phyloP scores from a whole-genome alignment of 306 rosid genomes.

The Castanopsis chinensis region DNA sequence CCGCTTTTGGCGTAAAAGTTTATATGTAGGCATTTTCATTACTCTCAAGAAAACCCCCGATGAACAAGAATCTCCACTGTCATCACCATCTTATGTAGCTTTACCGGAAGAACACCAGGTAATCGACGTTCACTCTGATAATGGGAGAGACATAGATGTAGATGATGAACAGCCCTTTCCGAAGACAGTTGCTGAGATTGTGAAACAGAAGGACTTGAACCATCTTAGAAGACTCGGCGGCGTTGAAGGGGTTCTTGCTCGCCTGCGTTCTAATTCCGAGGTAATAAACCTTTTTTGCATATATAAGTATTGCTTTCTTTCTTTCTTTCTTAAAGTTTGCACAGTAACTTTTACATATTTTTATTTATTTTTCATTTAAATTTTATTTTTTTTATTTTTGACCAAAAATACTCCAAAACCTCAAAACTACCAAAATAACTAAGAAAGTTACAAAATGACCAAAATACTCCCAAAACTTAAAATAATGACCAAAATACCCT shows the following conservation, averaged over 20 bases:
- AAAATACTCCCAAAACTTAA: too few species aligned
- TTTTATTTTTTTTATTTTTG: too few species aligned
- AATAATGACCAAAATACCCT: too few species aligned
- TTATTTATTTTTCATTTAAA: too few species aligned
- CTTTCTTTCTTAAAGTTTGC: too few species aligned
- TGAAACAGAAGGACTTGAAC: constrained; percentile 30
- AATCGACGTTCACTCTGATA: constrained; percentile 3
- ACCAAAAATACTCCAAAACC: too few species aligned
- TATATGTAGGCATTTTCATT: constrained; percentile 22
- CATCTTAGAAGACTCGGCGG: constrained; percentile 31
- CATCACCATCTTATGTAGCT: constrained; percentile 1
- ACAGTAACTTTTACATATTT: too few species aligned
- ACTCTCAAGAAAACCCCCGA: constrained; percentile 17
- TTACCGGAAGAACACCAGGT: neutral
- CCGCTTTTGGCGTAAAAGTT: constrained; percentile 28
- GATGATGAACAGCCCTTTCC: neutral
- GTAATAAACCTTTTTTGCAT: constrained; percentile 15
- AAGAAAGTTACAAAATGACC: too few species aligned
- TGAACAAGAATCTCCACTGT: constrained; percentile 3
- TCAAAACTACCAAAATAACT: too few species aligned
- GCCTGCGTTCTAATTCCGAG: constrained; percentile 28
- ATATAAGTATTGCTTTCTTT: too few species aligned
- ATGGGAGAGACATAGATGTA: neutral
- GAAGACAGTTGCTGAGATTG: constrained; percentile 26
- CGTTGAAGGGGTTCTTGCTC: constrained; percentile 13